Percentiles rank a stretch among this genome's conserved stretches.
These are phyloP conservation scores for Dipodascopsis uninucleata DNA, from an alignment of 805 yeast species.

Conservation along the genomic window DNA sequence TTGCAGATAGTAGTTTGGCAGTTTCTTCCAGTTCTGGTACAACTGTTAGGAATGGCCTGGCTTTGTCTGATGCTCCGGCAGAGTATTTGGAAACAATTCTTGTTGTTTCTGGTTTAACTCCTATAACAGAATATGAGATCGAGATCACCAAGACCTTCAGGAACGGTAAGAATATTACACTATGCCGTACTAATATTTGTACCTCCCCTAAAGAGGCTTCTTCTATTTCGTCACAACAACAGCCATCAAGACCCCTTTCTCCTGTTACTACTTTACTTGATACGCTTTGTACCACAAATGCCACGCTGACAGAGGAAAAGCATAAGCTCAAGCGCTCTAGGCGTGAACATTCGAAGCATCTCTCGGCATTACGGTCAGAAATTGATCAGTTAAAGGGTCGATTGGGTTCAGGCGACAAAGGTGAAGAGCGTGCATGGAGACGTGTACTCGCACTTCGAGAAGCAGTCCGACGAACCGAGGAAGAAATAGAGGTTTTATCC, in stretches of 20 bases:
- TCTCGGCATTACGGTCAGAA: conserved; percentile 51
- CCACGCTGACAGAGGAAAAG: conserved; percentile 55
- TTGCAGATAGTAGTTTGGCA: conserved; percentile 7
- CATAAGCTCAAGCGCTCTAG: conserved; percentile 53
- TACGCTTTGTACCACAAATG: conserved; percentile 61
- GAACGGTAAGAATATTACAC: conserved; percentile 20
- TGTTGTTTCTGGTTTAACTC: conserved; percentile 63
- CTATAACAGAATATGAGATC: conserved; percentile 60
- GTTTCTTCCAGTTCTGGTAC: neutral
- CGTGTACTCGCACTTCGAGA: conserved; percentile 51
- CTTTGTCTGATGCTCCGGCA: neutral
- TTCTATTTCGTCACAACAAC: conserved; percentile 15
- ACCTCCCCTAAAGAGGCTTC: conserved; percentile 24
- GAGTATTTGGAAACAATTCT: conserved; percentile 45
- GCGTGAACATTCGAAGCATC: conserved; percentile 55
- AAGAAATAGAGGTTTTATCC: conserved; percentile 29
- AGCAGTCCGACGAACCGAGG: conserved; percentile 42
- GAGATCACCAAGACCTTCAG: conserved; percentile 42
- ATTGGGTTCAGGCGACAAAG: conserved; percentile 47
- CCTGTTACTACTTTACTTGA: conserved; percentile 65
- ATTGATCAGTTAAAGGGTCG: conserved; percentile 52
- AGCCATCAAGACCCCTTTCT: conserved; percentile 42
- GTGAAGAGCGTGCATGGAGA: conserved; percentile 55
- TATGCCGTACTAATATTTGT: conserved; percentile 21
- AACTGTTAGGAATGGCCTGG: neutral